Percentiles rank a stretch among this genome's conserved stretches.
These are phyloP conservation scores for Trichoderma oligosporum DNA, from an alignment of 2,329 filamentous ascomycete genomes.

Conservation along the genomic window DNA sequence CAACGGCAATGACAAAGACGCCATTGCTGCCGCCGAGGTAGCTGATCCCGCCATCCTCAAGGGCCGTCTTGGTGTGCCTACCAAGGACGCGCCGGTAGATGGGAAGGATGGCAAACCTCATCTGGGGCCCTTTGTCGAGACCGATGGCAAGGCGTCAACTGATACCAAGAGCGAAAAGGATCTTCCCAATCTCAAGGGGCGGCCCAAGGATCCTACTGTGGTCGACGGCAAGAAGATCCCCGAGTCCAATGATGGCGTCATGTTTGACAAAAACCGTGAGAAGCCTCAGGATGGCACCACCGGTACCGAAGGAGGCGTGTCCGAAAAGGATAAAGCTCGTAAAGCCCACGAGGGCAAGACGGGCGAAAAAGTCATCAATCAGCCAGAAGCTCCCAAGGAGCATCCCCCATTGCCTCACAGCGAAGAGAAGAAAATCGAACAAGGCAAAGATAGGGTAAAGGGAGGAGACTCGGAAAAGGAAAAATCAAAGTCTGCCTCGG, in stretches of 20 bases:
- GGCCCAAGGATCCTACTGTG: conserved; percentile 49
- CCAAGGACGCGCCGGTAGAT: conserved; percentile 83
- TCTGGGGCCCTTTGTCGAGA: conserved; percentile 73
- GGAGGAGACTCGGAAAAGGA: conserved; percentile 28
- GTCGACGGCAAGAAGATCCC: conserved; percentile 60
- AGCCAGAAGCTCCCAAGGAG: conserved; percentile 80
- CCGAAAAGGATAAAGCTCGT: conserved; percentile 75
- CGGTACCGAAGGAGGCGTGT: conserved; percentile 85
- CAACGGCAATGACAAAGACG: conserved; percentile 22
- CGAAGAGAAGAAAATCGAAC: conserved; percentile 66
- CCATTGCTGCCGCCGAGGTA: conserved; percentile 28
- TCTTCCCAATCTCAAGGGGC: conserved; percentile 46
- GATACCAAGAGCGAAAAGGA: conserved; percentile 35
- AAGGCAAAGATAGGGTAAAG: conserved; percentile 32
- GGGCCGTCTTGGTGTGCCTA: conserved; percentile 39
- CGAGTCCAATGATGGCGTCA: conserved; percentile 72
- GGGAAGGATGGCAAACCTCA: conserved; percentile 93
- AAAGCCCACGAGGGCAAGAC: conserved; percentile 64
- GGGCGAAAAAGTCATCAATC: conserved; percentile 65
- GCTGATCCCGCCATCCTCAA: conserved; percentile 31
- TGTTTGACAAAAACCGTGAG: conserved; percentile 79
- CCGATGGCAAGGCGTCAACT: conserved; percentile 34
- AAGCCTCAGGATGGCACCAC: conserved; percentile 80
- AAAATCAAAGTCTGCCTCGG: conserved; percentile 39
- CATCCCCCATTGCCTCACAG: conserved; percentile 76